These are phyloP conservation scores for Diaporthe sp. DNA, from an alignment of 2,329 filamentous ascomycete genomes.

Conservation along the genomic window DNA sequence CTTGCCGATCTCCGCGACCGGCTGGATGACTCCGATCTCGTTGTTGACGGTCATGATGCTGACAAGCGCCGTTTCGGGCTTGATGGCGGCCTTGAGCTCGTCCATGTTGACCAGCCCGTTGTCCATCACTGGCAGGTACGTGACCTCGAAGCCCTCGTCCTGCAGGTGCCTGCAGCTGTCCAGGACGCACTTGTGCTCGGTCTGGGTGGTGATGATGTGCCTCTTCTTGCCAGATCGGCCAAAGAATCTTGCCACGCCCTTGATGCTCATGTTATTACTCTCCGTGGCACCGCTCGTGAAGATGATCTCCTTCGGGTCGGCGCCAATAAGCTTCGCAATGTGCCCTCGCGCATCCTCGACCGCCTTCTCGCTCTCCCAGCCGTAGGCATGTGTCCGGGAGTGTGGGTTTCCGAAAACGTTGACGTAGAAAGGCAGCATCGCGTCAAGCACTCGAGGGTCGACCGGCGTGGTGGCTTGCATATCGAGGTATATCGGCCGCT, in stretches of 20 bases:
- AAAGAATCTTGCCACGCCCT: conserved; percentile 96
- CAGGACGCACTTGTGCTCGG: conserved; percentile 98
- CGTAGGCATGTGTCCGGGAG: conserved; percentile 96
- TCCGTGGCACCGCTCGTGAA: conserved; percentile 98
- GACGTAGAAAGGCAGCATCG: conserved; percentile 95
- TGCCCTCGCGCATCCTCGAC: conserved; percentile 88
- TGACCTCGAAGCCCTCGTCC: conserved; percentile 95
- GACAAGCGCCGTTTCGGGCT: conserved; percentile 90
- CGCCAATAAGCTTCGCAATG: conserved; percentile 88
- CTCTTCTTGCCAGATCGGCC: conserved; percentile 95
- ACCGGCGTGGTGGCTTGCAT: conserved; percentile 98
- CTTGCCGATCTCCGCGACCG: conserved; percentile 90
- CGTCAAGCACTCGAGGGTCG: conserved; percentile 93
- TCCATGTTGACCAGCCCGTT: conserved; percentile 89
- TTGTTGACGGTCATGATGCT: conserved; percentile 99
- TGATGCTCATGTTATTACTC: conserved; percentile 99
- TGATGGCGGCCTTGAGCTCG: conserved; percentile 87
- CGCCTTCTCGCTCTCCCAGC: conserved; percentile 97
- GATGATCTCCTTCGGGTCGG: conserved; percentile 97
- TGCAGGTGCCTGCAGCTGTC: conserved; percentile 97
- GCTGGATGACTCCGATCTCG: conserved; percentile 99
- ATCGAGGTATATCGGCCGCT: conserved; percentile 95
- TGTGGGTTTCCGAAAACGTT: conserved; percentile 97
- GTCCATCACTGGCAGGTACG: conserved; percentile 91
- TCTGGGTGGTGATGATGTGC: conserved; percentile 97